These are phyloP conservation scores for Yamadazyma diddensiae DNA, from an alignment of 1,139 yeast genomes.

Conservation along the genomic window DNA sequence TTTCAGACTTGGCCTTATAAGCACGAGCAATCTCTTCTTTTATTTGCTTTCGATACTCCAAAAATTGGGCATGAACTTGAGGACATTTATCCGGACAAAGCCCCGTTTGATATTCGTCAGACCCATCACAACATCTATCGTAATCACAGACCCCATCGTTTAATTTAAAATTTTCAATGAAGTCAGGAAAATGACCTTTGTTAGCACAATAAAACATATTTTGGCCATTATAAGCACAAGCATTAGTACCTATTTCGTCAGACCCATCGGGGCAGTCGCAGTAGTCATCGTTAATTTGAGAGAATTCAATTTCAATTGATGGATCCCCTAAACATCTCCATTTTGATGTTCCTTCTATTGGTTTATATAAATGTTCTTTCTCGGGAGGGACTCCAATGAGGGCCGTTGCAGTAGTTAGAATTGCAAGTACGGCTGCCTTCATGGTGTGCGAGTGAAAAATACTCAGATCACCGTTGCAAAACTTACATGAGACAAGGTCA, in stretches of 20 bases:
- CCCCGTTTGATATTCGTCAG: slow-evolving; percentile 63
- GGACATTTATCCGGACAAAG: slow-evolving; percentile 59
- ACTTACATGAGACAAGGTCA: not conserved
- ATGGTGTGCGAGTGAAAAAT: too few relatives aligned
- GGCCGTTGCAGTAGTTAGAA: too few relatives aligned
- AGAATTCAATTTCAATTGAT: slow-evolving; percentile 52
- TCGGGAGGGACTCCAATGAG: slow-evolving; percentile 34
- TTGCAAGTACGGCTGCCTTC: too few relatives aligned
- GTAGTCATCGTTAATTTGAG: slow-evolving; percentile 78
- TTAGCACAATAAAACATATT: slow-evolving; percentile 73
- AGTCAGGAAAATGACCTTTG: slow-evolving; percentile 60
- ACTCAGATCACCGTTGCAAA: not conserved
- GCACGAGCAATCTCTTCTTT: slow-evolving; percentile 22
- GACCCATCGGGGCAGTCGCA: slow-evolving; percentile 99
- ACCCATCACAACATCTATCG: slow-evolving; percentile 88
- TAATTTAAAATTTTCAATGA: slow-evolving; percentile 60
- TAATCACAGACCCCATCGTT: slow-evolving; percentile 94
- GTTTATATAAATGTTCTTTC: slow-evolving; percentile 49
- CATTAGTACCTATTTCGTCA: slow-evolving; percentile 95
- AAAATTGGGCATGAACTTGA: slow-evolving; percentile 37
- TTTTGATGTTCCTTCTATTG: slow-evolving; percentile 35
- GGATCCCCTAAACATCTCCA: slow-evolving; percentile 76
- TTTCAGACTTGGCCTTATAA: slow-evolving; percentile 17
- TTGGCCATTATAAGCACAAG: slow-evolving; percentile 51
- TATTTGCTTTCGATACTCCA: slow-evolving; percentile 17